Evolutionary conservation across 2,329 filamentous ascomycete genomes (phyloP), one percentile per base, ranked within the genome.

Genomic region (Penicillium sp.): DNA sequence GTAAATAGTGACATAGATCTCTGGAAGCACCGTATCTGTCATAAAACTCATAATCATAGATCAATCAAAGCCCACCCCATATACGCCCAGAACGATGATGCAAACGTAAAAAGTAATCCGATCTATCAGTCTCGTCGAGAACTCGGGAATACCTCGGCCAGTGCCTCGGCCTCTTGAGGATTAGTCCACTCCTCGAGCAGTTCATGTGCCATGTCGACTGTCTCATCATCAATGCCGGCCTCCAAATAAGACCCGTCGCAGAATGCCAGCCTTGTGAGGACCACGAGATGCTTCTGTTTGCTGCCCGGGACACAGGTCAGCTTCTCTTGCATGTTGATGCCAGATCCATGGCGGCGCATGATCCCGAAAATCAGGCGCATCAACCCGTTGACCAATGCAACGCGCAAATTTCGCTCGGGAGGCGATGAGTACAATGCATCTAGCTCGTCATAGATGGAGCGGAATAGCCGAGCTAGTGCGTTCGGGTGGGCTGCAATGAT

Each of bases 211-310:
- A 82, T 80, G 47, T 90, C 85, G 1, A 83, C 77, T 1, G 87
- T 85, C 47, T 86, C 85, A 17, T 82, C 77, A 23, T 84, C 82
- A 36, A 94, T 82, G 0, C 82, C 82, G 1, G 73, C 71, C 62
- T 95, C 88, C 17, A 93, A 72, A 8, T 92, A 75, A 6, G 85
- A 63, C 18, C 86, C 83, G 44, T 94, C 86, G 4, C 79, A 82
- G 60, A 95, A 95, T 0, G 85, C 87, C n/a, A 96, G 67, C 28
- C 90, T 70, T 0, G 86, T 88, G 30, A 98, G 68, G 2, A 80
- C 79, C 7, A 95, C 76, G 1, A 93, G 70, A 54, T 93, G 90
- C 35, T 88, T 87, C 55, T 95, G 87, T 35, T 79, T 77, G 0
- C 82, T 85, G 2, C 86, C 85, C 4, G 78, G 73, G 0, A 85